Base-by-base conservation (phyloP, 2,329 filamentous ascomycete genomes). In the Bipolaris victoriae region DNA sequence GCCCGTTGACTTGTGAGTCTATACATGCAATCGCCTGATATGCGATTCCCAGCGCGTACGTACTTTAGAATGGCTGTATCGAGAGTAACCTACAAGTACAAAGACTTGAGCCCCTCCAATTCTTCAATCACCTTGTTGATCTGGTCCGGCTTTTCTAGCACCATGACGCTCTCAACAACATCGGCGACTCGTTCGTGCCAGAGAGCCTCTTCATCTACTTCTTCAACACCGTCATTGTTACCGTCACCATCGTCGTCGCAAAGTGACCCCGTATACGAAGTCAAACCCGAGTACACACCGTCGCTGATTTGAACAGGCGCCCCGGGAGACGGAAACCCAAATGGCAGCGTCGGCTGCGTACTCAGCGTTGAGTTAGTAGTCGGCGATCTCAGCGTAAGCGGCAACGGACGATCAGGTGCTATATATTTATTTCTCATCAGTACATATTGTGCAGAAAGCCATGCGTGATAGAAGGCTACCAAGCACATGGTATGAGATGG, bases 331-430 rank as follows among this genome's bases (percentile, higher is more conserved):
- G 37, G 44, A 16, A 53, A 57, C 6, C 37, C 54, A 31, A 52
- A 15, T 7, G 54, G 37, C 5, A 47, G 49, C 18, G 49, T 24
- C 10, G 45, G 49, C 4, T 47, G 46, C n/a, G 40, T 50, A 7
- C 45, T 58, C 5, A 36, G 41, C 9, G 41, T 44, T 7, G 64
- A 65, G 29, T 51, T 48, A 0, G 26, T 29, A 10, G 26, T 10
- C 2, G 58, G 51, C 5, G 63, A 59, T 47, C 53, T 58, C 18
- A 69, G 48, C 6, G 58, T 67, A 0, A 72, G 61, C 2, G 71
- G 70, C 3, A 63, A 63, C 7, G 71, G 70, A 22, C 71, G 68
- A 31, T 72, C 71, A 0, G 71, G 71, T 7, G 68, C 65, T 68
- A 10, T 29, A 29, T 29, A 29, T 29, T 29, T 29, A 18, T 11